A percentile compares a stretch with the other conserved stretches of the same genome.
phyloP scores from a whole-genome alignment of 805 yeast genomes.

The Hemisphaericaspora nanyangensis region DNA sequence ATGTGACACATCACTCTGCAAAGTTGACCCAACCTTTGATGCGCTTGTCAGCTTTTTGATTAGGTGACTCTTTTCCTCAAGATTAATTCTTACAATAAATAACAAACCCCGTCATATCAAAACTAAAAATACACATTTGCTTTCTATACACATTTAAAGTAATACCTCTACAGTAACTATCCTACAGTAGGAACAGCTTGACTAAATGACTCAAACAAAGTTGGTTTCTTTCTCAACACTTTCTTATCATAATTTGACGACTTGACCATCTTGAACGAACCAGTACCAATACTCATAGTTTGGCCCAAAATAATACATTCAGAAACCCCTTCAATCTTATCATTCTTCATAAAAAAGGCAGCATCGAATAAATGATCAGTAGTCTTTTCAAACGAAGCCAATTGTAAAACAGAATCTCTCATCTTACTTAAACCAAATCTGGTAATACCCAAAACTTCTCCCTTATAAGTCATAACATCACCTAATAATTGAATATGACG shows the following conservation, averaged over 20 bases:
- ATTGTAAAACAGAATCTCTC: slow-evolving; percentile 96
- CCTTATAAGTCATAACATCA: slow-evolving; percentile 98
- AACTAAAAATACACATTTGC: too few species aligned
- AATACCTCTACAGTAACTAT: too few species aligned
- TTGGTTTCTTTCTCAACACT: slow-evolving; percentile 39
- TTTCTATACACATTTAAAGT: too few species aligned
- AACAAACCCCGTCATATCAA: too few species aligned
- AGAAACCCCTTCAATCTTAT: slow-evolving; percentile 93
- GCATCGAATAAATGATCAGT: slow-evolving; percentile 98
- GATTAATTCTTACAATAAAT: too few species aligned
- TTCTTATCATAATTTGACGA: slow-evolving; percentile 43
- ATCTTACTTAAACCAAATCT: slow-evolving; percentile 96
- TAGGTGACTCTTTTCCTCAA: too few species aligned
- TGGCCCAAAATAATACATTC: slow-evolving; percentile 97
- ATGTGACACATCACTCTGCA: too few species aligned
- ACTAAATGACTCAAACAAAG: slow-evolving; percentile 40
- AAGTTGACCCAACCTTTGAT: too few species aligned
- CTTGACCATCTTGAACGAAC: slow-evolving; percentile 83
- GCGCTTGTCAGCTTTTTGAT: too few species aligned
- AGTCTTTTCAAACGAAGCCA: slow-evolving; percentile 97
- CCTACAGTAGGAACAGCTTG: not conserved
- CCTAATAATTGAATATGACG: slow-evolving; percentile 97
- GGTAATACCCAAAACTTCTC: slow-evolving; percentile 96
- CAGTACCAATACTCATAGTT: slow-evolving; percentile 97
- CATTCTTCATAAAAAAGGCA: slow-evolving; percentile 95